Evolutionary conservation across 305 asterid species (phyloP).

Genomic region (Solanum chacoense): DNA sequence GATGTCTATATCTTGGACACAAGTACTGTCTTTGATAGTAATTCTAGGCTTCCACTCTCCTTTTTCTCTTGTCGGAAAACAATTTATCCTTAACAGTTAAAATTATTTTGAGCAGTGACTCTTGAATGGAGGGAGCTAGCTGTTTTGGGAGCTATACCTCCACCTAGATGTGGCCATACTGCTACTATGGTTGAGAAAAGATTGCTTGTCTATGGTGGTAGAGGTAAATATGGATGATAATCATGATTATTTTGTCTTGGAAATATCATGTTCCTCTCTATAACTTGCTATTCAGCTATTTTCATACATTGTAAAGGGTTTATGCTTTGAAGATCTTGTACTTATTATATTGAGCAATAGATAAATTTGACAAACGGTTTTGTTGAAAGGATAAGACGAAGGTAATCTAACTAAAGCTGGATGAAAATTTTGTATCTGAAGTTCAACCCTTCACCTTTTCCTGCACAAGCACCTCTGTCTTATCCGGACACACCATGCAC

Average conservation of each 20-base stretch:
- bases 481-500: neutral
- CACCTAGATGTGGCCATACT: constrained; percentile 98
- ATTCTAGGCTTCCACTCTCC: neutral
- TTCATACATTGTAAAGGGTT: neutral
- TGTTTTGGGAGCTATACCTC: constrained; percentile 74
- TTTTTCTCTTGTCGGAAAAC: neutral
- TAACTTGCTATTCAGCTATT: neutral
- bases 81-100: neutral
- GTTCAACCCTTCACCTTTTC: neutral
- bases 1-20: constrained; percentile 87
- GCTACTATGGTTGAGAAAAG: constrained; percentile 92
- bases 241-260: neutral
- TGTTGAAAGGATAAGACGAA: neutral
- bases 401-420: neutral
- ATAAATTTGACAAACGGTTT: neutral
- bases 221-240: constrained; percentile 42
- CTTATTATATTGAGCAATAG: neutral
- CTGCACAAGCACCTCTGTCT: neutral
- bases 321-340: neutral
- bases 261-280: neutral
- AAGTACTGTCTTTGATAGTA: constrained; percentile 31
- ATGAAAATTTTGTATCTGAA: neutral
- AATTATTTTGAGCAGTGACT: constrained; percentile 43
- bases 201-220: constrained; percentile 89
- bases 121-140: constrained; percentile 92